phyloP scores from a whole-genome alignment of 768 basidiomycete species.

The Podaxis mareebaensis region DNA sequence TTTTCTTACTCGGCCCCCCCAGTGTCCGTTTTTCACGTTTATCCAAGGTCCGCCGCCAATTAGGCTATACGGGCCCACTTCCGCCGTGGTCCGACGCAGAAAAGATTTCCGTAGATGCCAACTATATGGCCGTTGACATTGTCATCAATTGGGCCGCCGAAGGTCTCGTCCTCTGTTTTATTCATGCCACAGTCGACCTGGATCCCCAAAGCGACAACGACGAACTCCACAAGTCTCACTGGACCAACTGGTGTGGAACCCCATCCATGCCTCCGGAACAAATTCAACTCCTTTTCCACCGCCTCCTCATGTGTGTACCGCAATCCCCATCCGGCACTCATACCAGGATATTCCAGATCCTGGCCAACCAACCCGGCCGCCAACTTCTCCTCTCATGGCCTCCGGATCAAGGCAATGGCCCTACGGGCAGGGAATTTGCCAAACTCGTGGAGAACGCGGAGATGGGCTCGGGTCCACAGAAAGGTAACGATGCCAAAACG shows the following conservation, averaged over 20 bases:
- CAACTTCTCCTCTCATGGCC: slow-evolving; percentile 76
- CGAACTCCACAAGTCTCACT: slow-evolving; percentile 67
- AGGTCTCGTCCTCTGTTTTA: slow-evolving; percentile 84
- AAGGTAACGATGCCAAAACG: slow-evolving; percentile 74
- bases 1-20: slow-evolving; percentile 23
- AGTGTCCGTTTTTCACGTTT: slow-evolving; percentile 83
- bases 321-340: slow-evolving; percentile 43
- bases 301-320: slow-evolving; percentile 56
- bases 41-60: slow-evolving; percentile 65
- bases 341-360: slow-evolving; percentile 77
- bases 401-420: slow-evolving; percentile 54
- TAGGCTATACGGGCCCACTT: slow-evolving; percentile 65
- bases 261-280: slow-evolving; percentile 60
- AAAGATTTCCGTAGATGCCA: slow-evolving; percentile 64
- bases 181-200: slow-evolving; percentile 81
- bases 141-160: slow-evolving; percentile 90
- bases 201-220: slow-evolving; percentile 66
- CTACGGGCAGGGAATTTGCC: slow-evolving; percentile 47
- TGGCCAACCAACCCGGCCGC: slow-evolving; percentile 59
- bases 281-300: slow-evolving; percentile 56
- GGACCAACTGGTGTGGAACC: slow-evolving; percentile 91
- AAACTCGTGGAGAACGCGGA: slow-evolving; percentile 70
- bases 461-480: slow-evolving; percentile 49
- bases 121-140: slow-evolving; percentile 87
- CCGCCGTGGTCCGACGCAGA: slow-evolving; percentile 64